Conservation (phyloP, 2,329 filamentous ascomycete genomes). For the Metarhizium anisopliae region DNA sequence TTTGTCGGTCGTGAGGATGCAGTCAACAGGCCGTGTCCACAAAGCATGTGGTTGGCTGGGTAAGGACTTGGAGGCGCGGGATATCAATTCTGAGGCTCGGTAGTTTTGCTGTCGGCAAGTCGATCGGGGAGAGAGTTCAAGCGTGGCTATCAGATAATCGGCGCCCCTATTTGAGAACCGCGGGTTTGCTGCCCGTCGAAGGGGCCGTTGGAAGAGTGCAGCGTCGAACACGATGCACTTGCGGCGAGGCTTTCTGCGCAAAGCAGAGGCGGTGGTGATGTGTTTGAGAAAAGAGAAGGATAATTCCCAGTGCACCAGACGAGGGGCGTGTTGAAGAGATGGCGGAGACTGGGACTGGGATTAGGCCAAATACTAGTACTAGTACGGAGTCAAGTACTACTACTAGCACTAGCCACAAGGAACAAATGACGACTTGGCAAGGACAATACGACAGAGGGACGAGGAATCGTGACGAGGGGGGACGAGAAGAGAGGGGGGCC, state of each 20-base stretch:
- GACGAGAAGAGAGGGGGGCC: not conserved
- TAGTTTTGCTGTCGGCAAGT: not conserved
- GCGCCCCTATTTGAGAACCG: not conserved
- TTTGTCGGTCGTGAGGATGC: not conserved
- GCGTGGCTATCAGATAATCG: not conserved
- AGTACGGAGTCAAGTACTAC: too few relatives aligned
- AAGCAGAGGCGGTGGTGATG: constrained; percentile 5
- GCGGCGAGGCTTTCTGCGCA: not conserved
- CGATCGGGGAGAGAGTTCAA: not conserved
- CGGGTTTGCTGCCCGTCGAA: not conserved
- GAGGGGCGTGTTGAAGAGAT: not conserved
- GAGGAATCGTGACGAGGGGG: not conserved
- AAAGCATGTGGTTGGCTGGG: not conserved
- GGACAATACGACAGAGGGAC: not conserved
- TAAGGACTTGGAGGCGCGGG: not conserved
- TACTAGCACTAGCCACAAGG: constrained; percentile 1
- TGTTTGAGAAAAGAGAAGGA: constrained; percentile 1
- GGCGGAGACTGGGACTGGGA: not conserved
- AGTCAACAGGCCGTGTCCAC: not conserved
- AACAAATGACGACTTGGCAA: constrained; percentile 3
- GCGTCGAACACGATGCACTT: not conserved
- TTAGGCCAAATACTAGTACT: not conserved
- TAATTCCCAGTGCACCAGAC: not conserved
- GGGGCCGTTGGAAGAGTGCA: not conserved
- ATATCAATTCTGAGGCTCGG: not conserved